Conservation (phyloP, 2,329 filamentous ascomycete species). For the Phialemonium atrogriseum region DNA sequence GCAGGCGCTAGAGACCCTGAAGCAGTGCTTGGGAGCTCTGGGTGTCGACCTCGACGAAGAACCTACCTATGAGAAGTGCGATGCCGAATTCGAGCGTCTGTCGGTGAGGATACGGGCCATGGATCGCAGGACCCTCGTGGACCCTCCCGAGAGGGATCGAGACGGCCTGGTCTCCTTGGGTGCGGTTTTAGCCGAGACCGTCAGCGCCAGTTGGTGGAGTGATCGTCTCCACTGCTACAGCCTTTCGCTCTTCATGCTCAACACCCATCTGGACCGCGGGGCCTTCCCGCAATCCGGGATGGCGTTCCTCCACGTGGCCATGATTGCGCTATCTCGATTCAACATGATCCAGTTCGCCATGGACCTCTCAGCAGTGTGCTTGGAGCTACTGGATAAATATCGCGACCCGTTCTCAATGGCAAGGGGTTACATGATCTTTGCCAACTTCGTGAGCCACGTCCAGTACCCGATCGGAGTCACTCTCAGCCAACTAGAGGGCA, state of each 20-base stretch:
- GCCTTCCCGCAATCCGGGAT: conserved; percentile 62
- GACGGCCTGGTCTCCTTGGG: conserved; percentile 54
- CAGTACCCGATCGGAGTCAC: conserved; percentile 52
- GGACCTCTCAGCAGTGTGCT: conserved; percentile 53
- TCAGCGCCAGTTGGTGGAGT: conserved; percentile 66
- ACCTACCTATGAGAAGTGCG: conserved; percentile 68
- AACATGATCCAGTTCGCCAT: conserved; percentile 61
- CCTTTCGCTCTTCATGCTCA: conserved; percentile 56
- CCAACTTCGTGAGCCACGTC: conserved; percentile 63
- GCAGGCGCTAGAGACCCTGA: conserved; percentile 61
- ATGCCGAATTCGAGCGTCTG: conserved; percentile 60
- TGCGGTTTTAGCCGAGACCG: conserved; percentile 61
- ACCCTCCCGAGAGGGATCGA: conserved; percentile 35
- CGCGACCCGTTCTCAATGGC: conserved; percentile 59
- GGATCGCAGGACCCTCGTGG: conserved; percentile 39
- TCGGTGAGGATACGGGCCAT: conserved; percentile 51
- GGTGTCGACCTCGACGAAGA: conserved; percentile 57
- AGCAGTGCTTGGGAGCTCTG: conserved; percentile 62
- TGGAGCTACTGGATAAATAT: conserved; percentile 56
- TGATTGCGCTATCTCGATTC: conserved; percentile 61
- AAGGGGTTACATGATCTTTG: conserved; percentile 60
- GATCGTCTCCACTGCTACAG: conserved; percentile 67
- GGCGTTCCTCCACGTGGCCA: conserved; percentile 59
- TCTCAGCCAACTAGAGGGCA: conserved; percentile 53
- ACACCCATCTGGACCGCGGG: conserved; percentile 55